These are phyloP conservation scores for Ceratocystis lukuohia DNA, from an alignment of 2,329 filamentous ascomycete genomes.

Conservation along the genomic window DNA sequence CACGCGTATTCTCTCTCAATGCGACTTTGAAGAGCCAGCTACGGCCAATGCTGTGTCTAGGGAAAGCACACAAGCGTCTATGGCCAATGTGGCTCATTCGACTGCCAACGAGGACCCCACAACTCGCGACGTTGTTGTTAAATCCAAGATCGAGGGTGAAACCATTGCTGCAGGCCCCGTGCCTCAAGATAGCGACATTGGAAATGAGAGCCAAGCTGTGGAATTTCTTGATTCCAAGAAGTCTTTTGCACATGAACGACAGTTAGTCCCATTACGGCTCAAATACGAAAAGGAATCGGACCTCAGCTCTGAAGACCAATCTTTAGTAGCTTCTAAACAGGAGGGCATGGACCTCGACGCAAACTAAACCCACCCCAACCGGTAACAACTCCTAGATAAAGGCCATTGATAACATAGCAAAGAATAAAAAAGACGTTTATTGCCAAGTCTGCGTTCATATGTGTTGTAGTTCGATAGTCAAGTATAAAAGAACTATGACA, in stretches of 20 bases:
- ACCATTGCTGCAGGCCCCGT: background rate
- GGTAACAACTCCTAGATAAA: no score
- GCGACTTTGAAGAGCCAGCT: constrained; percentile 20
- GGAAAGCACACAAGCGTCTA: no score
- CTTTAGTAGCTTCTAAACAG: background rate
- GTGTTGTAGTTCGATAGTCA: no score
- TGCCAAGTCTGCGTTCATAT: no score
- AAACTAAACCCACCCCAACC: background rate
- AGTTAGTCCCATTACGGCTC: background rate
- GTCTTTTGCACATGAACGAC: rapidly evolving
- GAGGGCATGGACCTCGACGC: background rate
- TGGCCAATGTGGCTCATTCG: no score
- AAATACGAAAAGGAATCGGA: background rate
- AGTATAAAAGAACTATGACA: no score
- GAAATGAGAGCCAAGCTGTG: no score
- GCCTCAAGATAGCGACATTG: no score
- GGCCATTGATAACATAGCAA: no score
- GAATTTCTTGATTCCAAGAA: background rate
- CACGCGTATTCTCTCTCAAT: constrained; percentile 23
- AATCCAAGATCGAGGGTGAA: background rate
- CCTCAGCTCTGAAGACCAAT: background rate
- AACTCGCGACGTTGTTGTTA: background rate
- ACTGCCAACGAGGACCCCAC: background rate
- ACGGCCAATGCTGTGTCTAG: no score
- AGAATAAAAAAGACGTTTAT: no score